phyloP scores from a whole-genome alignment of 805 yeast genomes.

The Schizosaccharomyces osmophilus region DNA sequence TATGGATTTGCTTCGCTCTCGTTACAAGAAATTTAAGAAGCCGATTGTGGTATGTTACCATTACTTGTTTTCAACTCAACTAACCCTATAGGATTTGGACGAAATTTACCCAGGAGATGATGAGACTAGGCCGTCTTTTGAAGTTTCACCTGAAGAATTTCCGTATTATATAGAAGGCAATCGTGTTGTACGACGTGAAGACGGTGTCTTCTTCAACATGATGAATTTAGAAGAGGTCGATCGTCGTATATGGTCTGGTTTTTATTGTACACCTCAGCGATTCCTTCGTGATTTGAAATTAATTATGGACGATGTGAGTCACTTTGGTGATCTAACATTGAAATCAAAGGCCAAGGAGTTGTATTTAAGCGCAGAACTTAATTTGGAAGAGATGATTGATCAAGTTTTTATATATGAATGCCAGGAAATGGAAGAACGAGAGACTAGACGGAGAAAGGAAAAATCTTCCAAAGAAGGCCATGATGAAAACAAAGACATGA shows the following conservation, averaged over 20 bases:
- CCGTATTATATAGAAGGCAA: constrained; percentile 24
- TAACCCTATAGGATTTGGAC: background rate
- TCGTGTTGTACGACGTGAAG: constrained; percentile 62
- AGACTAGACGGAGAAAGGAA: background rate
- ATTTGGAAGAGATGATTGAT: constrained; percentile 57
- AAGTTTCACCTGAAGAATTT: background rate
- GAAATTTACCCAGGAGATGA: constrained; percentile 2
- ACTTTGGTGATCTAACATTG: background rate
- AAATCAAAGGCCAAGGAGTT: constrained; percentile 59
- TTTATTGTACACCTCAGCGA: constrained; percentile 75
- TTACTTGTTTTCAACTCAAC: background rate
- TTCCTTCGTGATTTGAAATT: constrained; percentile 62
- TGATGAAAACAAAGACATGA: background rate
- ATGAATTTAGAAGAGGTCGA: constrained; percentile 88
- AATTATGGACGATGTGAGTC: constrained; percentile 51
- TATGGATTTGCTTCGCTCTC: constrained; percentile 67
- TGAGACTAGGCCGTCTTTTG: background rate
- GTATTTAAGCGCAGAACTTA: constrained; percentile 89
- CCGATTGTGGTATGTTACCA: constrained; percentile 37
- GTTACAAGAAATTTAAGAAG: constrained; percentile 75
- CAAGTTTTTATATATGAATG: constrained; percentile 58
- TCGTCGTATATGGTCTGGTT: constrained; percentile 92
- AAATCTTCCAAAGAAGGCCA: no score
- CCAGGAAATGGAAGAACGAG: constrained; percentile 14
- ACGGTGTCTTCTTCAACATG: constrained; percentile 38